Base-by-base conservation (phyloP, 2,329 filamentous ascomycete species). In the Cladophialophora carrionii region DNA sequence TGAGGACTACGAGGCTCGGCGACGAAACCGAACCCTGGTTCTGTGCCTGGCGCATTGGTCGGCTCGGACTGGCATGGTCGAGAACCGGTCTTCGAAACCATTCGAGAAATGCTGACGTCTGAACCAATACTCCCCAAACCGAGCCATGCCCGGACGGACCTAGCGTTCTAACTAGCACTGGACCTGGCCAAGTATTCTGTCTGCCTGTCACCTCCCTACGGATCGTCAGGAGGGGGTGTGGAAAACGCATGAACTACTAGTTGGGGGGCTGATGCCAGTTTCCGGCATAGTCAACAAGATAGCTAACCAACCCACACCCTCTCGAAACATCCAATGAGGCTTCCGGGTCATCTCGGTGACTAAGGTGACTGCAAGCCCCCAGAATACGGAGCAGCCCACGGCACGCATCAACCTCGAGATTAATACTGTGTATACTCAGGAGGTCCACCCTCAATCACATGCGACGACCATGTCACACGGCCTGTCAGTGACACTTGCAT, bases 21-120 rank as follows among this genome's bases (percentile, higher is more conserved):
- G 8, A 20, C 6, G 17, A n/a, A n/a, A n/a, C n/a, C 37, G 6
- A 43, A 29, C 6, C n/a, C 37, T 14, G 4, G 37, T 14, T 43
- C 7, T 20, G 37, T n/a, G 37, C 37, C 37, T 20, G 1, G 37
- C 6, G 14, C 37, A 43, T 43, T 43, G 37, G 37, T n/a, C 17
- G 37, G 7, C 17, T 43, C n/a, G 5, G 34, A 17, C 37, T 7
- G 14, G 5, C 37, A n/a, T 43, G 37, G 37, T 43, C n/a, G 37
- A 7, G n/a, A 43, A 43, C 37, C 37, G 17, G 6, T 17, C 14
- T 17, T 8, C n/a, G 14, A 43, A n/a, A n/a, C 37, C 12, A 43
- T n/a, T 43, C 37, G 37, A 43, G 37, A 43, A 43, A 43, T 43
- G 37, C 37, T 43, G 37, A 43, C 37, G 37, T n/a, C 37, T 43